A percentile compares a stretch with the other conserved stretches of the same genome.
Conservation (phyloP, 2,329 filamentous ascomycete species). For the Verticillium nonalfalfae region DNA sequence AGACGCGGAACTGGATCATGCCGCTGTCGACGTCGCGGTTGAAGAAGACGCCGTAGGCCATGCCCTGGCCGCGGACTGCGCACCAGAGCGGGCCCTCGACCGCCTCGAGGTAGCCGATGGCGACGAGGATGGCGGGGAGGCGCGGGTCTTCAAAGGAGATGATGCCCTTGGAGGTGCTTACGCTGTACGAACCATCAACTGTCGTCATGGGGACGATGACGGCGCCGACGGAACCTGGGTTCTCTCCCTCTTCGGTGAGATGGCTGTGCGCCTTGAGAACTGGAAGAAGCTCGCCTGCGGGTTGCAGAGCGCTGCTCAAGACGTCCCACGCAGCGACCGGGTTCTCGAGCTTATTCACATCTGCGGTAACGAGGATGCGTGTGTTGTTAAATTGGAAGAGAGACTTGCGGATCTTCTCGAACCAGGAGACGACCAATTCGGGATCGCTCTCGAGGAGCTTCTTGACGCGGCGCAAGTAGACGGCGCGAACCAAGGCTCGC, state of each 20-base stretch:
- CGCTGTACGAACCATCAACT: conserved; percentile 85
- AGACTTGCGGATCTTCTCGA: conserved; percentile 67
- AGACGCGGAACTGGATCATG: conserved; percentile 76
- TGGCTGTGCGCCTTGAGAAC: conserved; percentile 64
- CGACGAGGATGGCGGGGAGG: conserved; percentile 80
- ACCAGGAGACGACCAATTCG: conserved; percentile 65
- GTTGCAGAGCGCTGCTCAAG: conserved; percentile 43
- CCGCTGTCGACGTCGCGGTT: conserved; percentile 72
- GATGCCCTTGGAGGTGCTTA: conserved; percentile 69
- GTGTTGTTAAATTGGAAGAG: conserved; percentile 84
- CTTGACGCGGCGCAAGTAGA: conserved; percentile 81
- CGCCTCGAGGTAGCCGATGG: conserved; percentile 83
- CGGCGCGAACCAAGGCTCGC: conserved; percentile 76
- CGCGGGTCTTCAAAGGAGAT: conserved; percentile 69
- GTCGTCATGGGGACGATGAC: conserved; percentile 86
- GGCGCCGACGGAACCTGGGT: conserved; percentile 66
- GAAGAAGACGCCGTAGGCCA: conserved; percentile 86
- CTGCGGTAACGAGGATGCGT: conserved; percentile 75
- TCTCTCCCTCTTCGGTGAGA: conserved; percentile 69
- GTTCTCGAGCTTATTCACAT: conserved; percentile 65
- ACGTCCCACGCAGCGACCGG: conserved; percentile 76
- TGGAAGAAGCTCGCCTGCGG: conserved; percentile 49
- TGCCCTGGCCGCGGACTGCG: conserved; percentile 83
- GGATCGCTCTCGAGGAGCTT: conserved; percentile 74
- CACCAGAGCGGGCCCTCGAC: conserved; percentile 94